These are phyloP conservation scores for Lactarius tabidus DNA, from an alignment of 768 basidiomycete genomes.

Conservation along the genomic window DNA sequence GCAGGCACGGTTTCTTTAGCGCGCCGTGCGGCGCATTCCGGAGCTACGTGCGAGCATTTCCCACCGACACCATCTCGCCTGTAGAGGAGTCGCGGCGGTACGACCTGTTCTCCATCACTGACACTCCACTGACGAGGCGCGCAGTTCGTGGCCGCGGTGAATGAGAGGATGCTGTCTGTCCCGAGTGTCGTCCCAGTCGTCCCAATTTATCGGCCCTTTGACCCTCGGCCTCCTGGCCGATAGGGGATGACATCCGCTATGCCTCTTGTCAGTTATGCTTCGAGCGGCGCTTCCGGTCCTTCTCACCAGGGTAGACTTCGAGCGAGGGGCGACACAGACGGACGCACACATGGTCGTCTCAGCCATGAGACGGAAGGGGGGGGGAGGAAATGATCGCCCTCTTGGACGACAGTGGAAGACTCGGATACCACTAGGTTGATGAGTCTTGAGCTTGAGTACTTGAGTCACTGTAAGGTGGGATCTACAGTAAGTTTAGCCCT, in stretches of 20 bases:
- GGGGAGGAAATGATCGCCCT: not conserved
- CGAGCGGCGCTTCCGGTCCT: constrained; percentile 80
- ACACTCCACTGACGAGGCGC: constrained; percentile 82
- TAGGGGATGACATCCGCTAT: constrained; percentile 78
- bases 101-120: constrained; percentile 71
- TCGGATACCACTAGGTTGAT: not conserved
- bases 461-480: too few species aligned
- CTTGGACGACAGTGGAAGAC: not conserved
- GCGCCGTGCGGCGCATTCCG: constrained; percentile 86
- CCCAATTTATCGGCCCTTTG: constrained; percentile 53
- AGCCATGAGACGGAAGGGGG: not conserved
- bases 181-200: constrained; percentile 50
- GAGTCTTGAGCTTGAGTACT: too few species aligned
- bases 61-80: constrained; percentile 78
- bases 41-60: constrained; percentile 81
- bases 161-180: not conserved
- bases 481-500: too few species aligned
- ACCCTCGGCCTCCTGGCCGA: constrained; percentile 86
- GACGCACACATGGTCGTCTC: constrained; percentile 40
- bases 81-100: constrained; percentile 90
- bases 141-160: too few species aligned
- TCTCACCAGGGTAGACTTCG: constrained; percentile 54
- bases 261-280: constrained; percentile 83
- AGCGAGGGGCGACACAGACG: constrained; percentile 51
- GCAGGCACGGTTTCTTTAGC: constrained; percentile 67